Percentiles rank a stretch among this genome's conserved stretches.
phyloP scores from a whole-genome alignment of 306 rosid genomes.

The Trifolium subterraneum region DNA sequence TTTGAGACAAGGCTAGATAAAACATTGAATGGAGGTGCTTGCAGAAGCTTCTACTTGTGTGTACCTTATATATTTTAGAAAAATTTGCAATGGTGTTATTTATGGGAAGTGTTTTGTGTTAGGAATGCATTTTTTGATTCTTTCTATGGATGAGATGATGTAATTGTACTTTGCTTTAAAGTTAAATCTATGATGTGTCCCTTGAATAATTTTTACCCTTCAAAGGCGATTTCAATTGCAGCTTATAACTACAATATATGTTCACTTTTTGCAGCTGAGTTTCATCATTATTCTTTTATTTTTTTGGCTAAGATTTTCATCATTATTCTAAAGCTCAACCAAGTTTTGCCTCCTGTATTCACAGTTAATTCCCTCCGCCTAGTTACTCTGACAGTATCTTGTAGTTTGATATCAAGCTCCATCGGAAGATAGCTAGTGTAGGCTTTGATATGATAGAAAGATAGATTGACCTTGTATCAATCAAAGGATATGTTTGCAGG shows the following conservation, averaged over 20 bases:
- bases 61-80: slow-evolving; percentile 41
- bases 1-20: slow-evolving; percentile 57
- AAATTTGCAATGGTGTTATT: slow-evolving; percentile 31
- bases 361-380: neutral
- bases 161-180: slow-evolving; percentile 35
- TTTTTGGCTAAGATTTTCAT: no score
- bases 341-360: neutral
- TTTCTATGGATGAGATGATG: slow-evolving; percentile 49
- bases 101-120: slow-evolving; percentile 37
- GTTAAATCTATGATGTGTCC: neutral
- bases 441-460: no score
- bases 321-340: neutral
- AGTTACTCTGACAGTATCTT: neutral
- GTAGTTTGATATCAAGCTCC: slow-evolving; percentile 3
- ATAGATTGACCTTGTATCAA: slow-evolving; percentile 4
- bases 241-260: neutral
- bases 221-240: slow-evolving; percentile 4
- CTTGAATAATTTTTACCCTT: neutral
- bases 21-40: slow-evolving; percentile 60
- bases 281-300: neutral
- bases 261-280: neutral
- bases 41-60: slow-evolving; percentile 46
- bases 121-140: slow-evolving; percentile 43
- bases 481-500: neutral
- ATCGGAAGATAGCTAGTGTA: neutral